Evolutionary conservation across 345 rosid genomes (phyloP).

Genomic region (Jatropha curcas): DNA sequence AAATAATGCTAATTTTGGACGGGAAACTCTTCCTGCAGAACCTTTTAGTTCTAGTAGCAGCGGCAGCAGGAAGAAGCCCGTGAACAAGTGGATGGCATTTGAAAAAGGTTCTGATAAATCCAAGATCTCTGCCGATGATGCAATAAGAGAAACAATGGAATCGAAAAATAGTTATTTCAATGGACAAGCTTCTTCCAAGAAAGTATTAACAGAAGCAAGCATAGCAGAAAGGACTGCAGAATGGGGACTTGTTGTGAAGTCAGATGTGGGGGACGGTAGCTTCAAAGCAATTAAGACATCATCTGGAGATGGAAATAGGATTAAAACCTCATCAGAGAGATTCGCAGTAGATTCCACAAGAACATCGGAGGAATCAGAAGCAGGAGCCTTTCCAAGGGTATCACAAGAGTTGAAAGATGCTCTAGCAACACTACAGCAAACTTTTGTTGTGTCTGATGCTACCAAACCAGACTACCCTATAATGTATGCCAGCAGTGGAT

Average conservation of each 20-base stretch:
- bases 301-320: conserved; percentile 45
- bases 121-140: conserved; percentile 5
- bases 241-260: conserved; percentile 75
- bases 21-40: too few species aligned
- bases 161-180: not conserved
- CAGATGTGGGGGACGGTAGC: conserved; percentile 47
- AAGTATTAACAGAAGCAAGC: conserved; percentile 44
- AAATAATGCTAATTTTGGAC: too few species aligned
- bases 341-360: conserved; percentile 40
- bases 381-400: conserved; percentile 61
- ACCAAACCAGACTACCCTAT: conserved; percentile 89
- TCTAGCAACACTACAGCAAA: conserved; percentile 82
- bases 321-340: conserved; percentile 39
- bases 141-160: conserved; percentile 10
- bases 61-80: conserved; percentile 21
- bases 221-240: conserved; percentile 74
- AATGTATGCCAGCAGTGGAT: conserved; percentile 91
- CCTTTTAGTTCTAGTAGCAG: conserved; percentile 7
- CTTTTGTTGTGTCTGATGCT: conserved; percentile 94
- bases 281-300: conserved; percentile 38
- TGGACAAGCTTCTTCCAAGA: conserved; percentile 8
- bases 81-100: conserved; percentile 75
- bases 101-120: conserved; percentile 16
- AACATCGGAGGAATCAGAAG: conserved; percentile 65
- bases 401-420: conserved; percentile 90